Evolutionary conservation across 2,329 filamentous ascomycete genomes (phyloP).

Genomic region (Aspergillus tubingensis): DNA sequence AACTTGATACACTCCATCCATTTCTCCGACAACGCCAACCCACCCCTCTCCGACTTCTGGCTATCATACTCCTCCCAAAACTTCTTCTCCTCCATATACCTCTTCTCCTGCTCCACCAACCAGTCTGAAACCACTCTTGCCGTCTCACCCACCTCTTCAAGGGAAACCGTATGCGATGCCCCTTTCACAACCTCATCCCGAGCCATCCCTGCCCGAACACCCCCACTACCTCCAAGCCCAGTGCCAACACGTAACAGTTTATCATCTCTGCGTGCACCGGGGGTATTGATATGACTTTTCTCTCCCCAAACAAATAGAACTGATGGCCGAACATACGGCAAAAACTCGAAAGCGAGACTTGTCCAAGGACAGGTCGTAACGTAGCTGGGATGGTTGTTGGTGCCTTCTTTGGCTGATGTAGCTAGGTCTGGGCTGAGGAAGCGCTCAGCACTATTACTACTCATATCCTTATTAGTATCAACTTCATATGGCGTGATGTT

Average conservation of each 20-base stretch:
- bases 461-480: not conserved
- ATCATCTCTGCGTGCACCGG: conserved; percentile 23
- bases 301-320: conserved; percentile 35
- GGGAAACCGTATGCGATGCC: not conserved
- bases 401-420: conserved; percentile 1
- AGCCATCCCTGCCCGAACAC: conserved; percentile 54
- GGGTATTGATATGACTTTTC: conserved; percentile 16
- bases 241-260: conserved; percentile 34
- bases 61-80: not conserved
- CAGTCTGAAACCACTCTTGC: not conserved
- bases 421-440: conserved; percentile 37
- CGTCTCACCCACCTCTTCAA: not conserved
- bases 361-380: conserved; percentile 28
- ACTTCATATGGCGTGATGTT: conserved; percentile 1
- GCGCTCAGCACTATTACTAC: conserved; percentile 3
- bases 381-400: conserved; percentile 32
- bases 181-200: conserved; percentile 21
- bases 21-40: not conserved
- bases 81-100: not conserved
- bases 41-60: not conserved
- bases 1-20: not conserved
- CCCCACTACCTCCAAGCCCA: conserved; percentile 36
- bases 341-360: conserved; percentile 27
- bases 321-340: conserved; percentile 34
- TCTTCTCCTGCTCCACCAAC: not conserved